phyloP scores from a whole-genome alignment of 331 rosid species.

The Prunus yedoensis region DNA sequence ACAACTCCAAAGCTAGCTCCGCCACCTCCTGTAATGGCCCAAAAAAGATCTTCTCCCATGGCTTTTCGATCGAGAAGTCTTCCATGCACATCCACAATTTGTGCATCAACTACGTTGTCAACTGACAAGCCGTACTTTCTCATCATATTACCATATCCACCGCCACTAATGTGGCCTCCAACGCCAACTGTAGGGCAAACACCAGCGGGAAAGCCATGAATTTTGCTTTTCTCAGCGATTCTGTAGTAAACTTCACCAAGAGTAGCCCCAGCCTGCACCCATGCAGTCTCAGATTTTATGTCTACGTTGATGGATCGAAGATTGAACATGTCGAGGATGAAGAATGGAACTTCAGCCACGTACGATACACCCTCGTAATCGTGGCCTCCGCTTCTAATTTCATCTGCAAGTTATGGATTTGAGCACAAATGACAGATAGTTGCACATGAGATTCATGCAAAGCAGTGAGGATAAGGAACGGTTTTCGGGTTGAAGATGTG shows the following conservation, averaged over 20 bases:
- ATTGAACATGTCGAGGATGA: slow-evolving; percentile 62
- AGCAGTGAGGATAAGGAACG: slow-evolving; percentile 55
- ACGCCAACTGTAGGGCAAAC: slow-evolving; percentile 45
- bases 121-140: slow-evolving; percentile 72
- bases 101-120: slow-evolving; percentile 60
- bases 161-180: slow-evolving; percentile 73
- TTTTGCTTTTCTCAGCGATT: slow-evolving; percentile 35
- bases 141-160: slow-evolving; percentile 75
- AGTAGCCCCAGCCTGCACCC: slow-evolving; percentile 67
- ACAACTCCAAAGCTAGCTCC: slow-evolving; percentile 75
- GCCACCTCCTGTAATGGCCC: slow-evolving; percentile 83
- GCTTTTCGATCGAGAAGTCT: slow-evolving; percentile 40
- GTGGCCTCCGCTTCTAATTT: slow-evolving; percentile 77
- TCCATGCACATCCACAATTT: slow-evolving; percentile 54
- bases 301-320: slow-evolving; percentile 43
- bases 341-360: slow-evolving; percentile 46
- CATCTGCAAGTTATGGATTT: slow-evolving; percentile 36
- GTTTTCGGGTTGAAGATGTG: slow-evolving; percentile 44
- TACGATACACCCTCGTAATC: slow-evolving; percentile 68
- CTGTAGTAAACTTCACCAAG: slow-evolving; percentile 52
- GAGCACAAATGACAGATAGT: slow-evolving; percentile 49
- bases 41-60: slow-evolving; percentile 81
- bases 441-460: slow-evolving; percentile 42
- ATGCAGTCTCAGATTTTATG: slow-evolving; percentile 21
- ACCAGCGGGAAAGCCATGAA: slow-evolving; percentile 55